phyloP scores from a whole-genome alignment of 306 rosid genomes.

The Hippophae rhamnoides region DNA sequence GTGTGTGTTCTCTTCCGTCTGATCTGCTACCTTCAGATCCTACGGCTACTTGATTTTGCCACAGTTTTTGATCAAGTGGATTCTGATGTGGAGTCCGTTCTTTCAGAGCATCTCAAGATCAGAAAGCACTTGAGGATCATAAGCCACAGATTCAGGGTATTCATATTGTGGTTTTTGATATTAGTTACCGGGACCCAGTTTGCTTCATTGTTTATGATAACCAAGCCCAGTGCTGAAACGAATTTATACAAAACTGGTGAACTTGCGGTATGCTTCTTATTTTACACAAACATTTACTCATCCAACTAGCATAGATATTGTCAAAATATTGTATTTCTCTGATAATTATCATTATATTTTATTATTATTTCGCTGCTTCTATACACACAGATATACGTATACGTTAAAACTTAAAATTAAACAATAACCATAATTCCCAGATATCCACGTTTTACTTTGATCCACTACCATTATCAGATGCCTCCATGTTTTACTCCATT shows the following conservation, averaged over 20 bases:
- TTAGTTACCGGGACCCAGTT: conserved; percentile 69
- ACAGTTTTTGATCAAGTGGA: conserved; percentile 57
- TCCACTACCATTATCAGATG: too few relatives aligned
- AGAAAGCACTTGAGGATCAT: conserved; percentile 70
- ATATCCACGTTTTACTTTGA: too few relatives aligned
- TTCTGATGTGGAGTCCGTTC: conserved; percentile 58
- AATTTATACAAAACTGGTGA: conserved; percentile 53
- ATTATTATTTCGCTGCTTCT: too few relatives aligned
- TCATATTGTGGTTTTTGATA: conserved; percentile 40
- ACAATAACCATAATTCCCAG: too few relatives aligned
- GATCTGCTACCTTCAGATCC: conserved; percentile 81
- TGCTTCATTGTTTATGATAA: conserved; percentile 48
- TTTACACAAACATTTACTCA: too few relatives aligned
- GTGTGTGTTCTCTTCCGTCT: conserved; percentile 83
- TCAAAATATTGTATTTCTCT: too few relatives aligned
- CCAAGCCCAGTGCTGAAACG: conserved; percentile 25
- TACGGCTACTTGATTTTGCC: conserved; percentile 72
- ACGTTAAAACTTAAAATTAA: too few relatives aligned
- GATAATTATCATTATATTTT: too few relatives aligned
- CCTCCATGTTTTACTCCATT: too few relatives aligned
- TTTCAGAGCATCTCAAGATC: conserved; percentile 72
- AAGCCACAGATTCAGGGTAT: conserved; percentile 74
- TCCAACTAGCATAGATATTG: too few relatives aligned
- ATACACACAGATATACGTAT: too few relatives aligned
- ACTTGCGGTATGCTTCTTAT: conserved; percentile 49